Evolutionary conservation across 495 filamentous ascomycete species (phyloP), one percentile per base, ranked within the genome.

Genomic region (Daldinia vernicosa): DNA sequence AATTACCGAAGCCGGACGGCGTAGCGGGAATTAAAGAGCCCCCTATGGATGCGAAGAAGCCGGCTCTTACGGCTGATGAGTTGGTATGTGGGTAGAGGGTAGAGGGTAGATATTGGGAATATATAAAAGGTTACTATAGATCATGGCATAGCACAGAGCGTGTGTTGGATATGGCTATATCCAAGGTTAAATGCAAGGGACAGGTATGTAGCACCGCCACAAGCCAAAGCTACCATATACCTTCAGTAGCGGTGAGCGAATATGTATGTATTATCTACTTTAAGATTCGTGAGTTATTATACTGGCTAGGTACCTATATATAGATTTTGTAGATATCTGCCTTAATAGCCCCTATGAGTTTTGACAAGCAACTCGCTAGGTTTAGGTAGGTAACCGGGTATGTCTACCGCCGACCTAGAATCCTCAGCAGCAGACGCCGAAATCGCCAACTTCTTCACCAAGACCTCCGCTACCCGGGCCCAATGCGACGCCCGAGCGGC

Each of bases 1-100:
- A 74, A 35, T 71, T 76, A 4, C 60, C 74, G 15, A 70, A 67
- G 14, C 47, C 69, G 6, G 81, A 79, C 51, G 69, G 74, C 15
- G 61, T 59, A 30, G 67, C 60, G n/a, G 58, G 77, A 14, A 73
- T 76, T 54, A 76, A 77, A 60, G 74, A 75, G 43, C 75, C 76
- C 2, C 22, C 67, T 28, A 74, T 74, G 30, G 33, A 74, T 59
- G 30, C 47, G 8, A 40, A 55, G 24, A 69, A 43, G 27, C 66
- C 63, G 24, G 56, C 26, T 28, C 53, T 60, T 27, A 54, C 61
- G 62, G 63, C 45, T 27, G 72, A 75, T 37, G 73, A 75, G 66
- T 63, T 80, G 27, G 76, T 81, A 30, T 71, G 67, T 45, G 72
- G 74, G 33, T 78, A 71, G 60, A 45, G 12, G 27, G 3, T 50